Base-by-base conservation (phyloP, 2,329 filamentous ascomycete genomes). In the Colletotrichum sp. region DNA sequence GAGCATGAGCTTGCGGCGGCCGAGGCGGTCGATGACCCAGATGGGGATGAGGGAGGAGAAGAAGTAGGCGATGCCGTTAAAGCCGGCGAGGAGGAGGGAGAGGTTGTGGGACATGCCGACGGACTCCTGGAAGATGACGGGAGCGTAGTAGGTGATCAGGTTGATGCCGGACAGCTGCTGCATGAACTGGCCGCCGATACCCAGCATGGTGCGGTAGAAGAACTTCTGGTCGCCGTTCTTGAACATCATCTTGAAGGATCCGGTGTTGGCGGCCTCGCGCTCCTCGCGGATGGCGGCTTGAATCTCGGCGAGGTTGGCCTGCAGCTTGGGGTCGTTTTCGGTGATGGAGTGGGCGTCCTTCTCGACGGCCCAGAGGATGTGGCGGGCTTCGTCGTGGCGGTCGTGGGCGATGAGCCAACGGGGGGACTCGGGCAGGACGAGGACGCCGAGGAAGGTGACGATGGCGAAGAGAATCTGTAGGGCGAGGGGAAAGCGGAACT, bases 1-100 rank as follows among this genome's bases (percentile, higher is more conserved):
- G 80, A 92, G 87, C 87, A 93, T 90, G 81, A 92, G 85, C 80
- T 91, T 91, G 10, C 91, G 85, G 7, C 91, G 87, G 21, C 91
- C 91, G 77, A 88, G 88, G 3, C 81, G 81, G 44, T 85, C 83
- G 32, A 85, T 83, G 28, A 83, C 71, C 81, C 82, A 85, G 39
- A 84, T 83, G 0, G 82, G 82, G 4, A 84, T 79, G 6, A 80
- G 77, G n/a, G 80, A 81, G 1, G 80, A 81, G 24, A 84, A 64
- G 57, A 84, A 83, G 76, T 84, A 84, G 2, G 81, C 81, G n/a
- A 85, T 77, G 13, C 87, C 87, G 70, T 88, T 88, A 79, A 90
- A 89, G 1, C 92, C 90, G 6, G 88, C 90, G 15, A 88, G 79
- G 16, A 91, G 89, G 0, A 92, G 83, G 0, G 91, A 87, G 1